Evolutionary conservation across 2,329 filamentous ascomycete genomes (phyloP).

Genomic region (Emmonsiellopsis sp.): DNA sequence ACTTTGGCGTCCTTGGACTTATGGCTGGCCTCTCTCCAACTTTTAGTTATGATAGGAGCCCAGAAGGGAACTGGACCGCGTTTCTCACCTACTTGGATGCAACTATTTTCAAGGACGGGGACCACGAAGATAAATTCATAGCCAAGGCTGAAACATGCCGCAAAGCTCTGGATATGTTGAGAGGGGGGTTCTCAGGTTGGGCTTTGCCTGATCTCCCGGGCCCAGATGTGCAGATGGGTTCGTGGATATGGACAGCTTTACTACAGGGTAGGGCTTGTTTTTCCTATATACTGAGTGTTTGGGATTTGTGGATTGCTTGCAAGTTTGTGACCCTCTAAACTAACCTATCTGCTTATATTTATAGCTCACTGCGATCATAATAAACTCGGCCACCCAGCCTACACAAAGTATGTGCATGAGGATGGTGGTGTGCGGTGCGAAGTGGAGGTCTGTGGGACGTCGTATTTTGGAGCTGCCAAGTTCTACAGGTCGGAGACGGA

Average conservation of each 20-base stretch:
- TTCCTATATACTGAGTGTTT: neutral
- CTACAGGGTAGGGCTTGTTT: conserved; percentile 18
- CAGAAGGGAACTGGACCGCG: conserved; percentile 16
- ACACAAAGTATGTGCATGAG: conserved; percentile 17
- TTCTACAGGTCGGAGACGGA: conserved; percentile 16
- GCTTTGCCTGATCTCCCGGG: conserved; percentile 20
- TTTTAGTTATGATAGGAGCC: conserved; percentile 17
- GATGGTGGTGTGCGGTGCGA: conserved; percentile 19
- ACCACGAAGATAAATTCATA: conserved; percentile 8
- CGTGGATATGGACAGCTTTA: conserved; percentile 23
- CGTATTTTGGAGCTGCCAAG: conserved; percentile 14
- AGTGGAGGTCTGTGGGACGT: conserved; percentile 14
- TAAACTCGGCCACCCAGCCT: conserved; percentile 11
- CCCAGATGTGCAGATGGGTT: conserved; percentile 7
- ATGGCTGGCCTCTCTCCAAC: conserved; percentile 18
- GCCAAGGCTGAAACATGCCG: conserved; percentile 21
- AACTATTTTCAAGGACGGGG: conserved; percentile 14
- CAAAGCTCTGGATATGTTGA: conserved; percentile 20
- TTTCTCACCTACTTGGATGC: conserved; percentile 23
- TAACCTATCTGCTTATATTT: neutral
- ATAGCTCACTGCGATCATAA: conserved; percentile 20
- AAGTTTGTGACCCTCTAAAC: neutral
- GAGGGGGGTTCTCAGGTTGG: conserved; percentile 18
- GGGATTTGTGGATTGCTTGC: neutral
- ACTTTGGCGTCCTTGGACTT: conserved; percentile 22